phyloP scores from a whole-genome alignment of 306 rosid genomes.

The Rubus idaeus region DNA sequence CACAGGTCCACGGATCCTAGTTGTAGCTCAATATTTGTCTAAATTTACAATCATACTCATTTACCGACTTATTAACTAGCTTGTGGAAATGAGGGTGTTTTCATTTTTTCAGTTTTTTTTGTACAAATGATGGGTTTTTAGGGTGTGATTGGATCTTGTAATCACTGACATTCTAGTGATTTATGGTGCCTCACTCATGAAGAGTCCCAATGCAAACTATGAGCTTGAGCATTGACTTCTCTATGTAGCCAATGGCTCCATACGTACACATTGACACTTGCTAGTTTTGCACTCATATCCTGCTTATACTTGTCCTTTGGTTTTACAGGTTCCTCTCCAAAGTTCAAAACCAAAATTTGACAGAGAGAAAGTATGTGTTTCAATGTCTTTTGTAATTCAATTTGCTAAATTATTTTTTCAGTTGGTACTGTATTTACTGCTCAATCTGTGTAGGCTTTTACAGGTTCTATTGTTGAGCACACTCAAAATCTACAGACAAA shows the following conservation, averaged over 20 bases:
- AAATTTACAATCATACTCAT: neutral
- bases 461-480: slow-evolving; percentile 80
- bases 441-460: slow-evolving; percentile 64
- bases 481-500: slow-evolving; percentile 32
- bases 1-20: neutral
- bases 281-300: neutral
- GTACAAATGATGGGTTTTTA: neutral
- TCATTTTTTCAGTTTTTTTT: neutral
- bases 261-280: neutral
- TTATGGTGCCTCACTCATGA: neutral
- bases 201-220: neutral
- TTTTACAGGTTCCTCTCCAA: slow-evolving; percentile 40
- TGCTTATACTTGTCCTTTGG: slow-evolving; percentile 10
- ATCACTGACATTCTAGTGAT: neutral
- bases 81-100: too few relatives aligned
- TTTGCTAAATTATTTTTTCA: neutral
- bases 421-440: slow-evolving; percentile 3
- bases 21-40: neutral
- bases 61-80: too few relatives aligned
- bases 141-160: neutral
- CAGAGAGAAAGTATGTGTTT: slow-evolving; percentile 46
- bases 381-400: neutral
- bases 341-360: slow-evolving; percentile 55
- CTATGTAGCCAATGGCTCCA: neutral
- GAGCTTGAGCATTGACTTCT: neutral